Conservation (phyloP, 2,329 filamentous ascomycete species). For the Rutstroemia sp. region DNA sequence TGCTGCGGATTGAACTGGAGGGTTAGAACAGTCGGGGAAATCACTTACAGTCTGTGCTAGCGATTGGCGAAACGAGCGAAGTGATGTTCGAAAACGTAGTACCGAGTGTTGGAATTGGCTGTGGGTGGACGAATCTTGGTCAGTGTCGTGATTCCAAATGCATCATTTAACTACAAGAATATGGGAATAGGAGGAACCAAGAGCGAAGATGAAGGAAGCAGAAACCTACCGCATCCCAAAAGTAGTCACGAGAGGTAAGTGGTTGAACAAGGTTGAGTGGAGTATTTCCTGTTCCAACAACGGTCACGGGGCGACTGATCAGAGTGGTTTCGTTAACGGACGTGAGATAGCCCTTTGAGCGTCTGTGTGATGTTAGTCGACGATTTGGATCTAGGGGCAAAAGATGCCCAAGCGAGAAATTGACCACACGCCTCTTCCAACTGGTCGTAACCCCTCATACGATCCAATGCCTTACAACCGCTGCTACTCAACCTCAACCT, state of each 20-base stretch:
- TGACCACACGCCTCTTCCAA: neutral
- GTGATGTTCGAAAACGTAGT: slow-evolving; percentile 25
- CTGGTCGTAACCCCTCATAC: neutral
- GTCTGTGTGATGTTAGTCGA: slow-evolving; percentile 10
- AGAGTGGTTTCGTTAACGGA: slow-evolving; percentile 18
- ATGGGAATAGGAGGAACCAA: neutral
- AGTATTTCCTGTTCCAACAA: slow-evolving; percentile 27
- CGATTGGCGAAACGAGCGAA: slow-evolving; percentile 30
- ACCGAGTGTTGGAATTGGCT: slow-evolving; percentile 23
- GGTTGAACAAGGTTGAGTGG: slow-evolving; percentile 43
- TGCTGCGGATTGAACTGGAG: neutral
- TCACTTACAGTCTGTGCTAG: slow-evolving; percentile 47
- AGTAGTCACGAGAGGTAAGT: slow-evolving; percentile 43
- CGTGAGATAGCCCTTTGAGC: slow-evolving; percentile 28
- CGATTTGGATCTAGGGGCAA: too few relatives aligned
- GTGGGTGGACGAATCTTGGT: too few relatives aligned
- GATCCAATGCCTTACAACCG: neutral
- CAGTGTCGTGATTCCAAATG: neutral
- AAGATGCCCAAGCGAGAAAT: neutral
- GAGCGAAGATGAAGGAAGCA: neutral
- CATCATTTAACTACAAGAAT: neutral
- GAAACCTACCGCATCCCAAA: slow-evolving; percentile 43
- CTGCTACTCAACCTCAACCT: neutral
- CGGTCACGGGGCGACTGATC: slow-evolving; percentile 21
- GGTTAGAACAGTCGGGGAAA: slow-evolving; percentile 8